Evolutionary conservation across 495 filamentous ascomycete genomes (phyloP), one percentile per base, ranked within the genome.

Genomic region (Aspergillus bridgeri): DNA sequence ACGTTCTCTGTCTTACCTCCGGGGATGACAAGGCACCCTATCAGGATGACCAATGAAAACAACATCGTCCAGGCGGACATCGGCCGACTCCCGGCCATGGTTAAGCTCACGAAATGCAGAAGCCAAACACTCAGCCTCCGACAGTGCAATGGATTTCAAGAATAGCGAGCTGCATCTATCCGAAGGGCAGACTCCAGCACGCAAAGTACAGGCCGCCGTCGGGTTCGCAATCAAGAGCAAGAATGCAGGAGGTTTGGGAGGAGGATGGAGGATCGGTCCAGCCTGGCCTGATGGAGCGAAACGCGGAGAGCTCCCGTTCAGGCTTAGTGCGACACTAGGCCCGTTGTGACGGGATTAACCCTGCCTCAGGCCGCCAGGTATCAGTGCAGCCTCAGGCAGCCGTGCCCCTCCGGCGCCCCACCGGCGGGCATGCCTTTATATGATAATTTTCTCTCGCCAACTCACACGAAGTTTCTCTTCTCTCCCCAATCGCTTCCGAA

Each of bases 61-160:
- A 82, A 76, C 58, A 81, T 68, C 60, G 81, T 79, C 85, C 86
- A 87, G 69, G 61, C 57, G 77, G 78, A 82, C 73, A 74, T 67
- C 67, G 75, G 77, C 68, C 72, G 76, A 54, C 67, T 69, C 59
- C 65, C 63, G 70, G 73, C 68, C 76, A 79, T 79, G 47, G 24
- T 71, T 56, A 48, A 48, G 62, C 57, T 53, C 48, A 51, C 48
- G 62, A 50, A 61, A 59, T 52, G 58, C 56, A 65, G 67, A 66
- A 70, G 69, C 70, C 66, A 72, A 63, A 75, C 65, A 61, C 66
- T 75, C 70, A 72, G 69, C 60, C 67, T 71, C 67, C 63, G 66
- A 68, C 21, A 53, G 59, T 60, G 55, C 42, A 54, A 53, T 48
- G 21, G 59, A 65, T 47, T 57, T 54, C 24, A 45, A 23, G 48